phyloP scores from a whole-genome alignment of 1,284 basidiomycete species.

The Irpex lacteus region DNA sequence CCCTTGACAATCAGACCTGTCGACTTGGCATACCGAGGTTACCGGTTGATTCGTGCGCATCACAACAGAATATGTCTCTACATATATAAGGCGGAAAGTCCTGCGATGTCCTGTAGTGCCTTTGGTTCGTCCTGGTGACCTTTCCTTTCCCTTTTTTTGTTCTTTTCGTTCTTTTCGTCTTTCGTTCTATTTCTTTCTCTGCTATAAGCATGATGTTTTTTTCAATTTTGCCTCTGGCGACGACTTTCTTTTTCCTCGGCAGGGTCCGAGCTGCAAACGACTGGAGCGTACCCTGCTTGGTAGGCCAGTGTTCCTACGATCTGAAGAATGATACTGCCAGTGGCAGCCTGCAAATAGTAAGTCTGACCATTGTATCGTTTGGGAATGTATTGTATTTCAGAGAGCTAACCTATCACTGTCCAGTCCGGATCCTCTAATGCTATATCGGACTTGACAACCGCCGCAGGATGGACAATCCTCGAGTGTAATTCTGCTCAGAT shows the following conservation, averaged over 20 bases:
- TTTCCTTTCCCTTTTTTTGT: background rate
- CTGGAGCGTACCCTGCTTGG: background rate
- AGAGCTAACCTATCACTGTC: background rate
- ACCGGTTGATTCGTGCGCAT: background rate
- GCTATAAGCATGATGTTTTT: background rate
- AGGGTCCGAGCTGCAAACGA: slow-evolving; percentile 1
- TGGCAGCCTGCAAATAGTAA: background rate
- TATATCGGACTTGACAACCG: slow-evolving; percentile 51
- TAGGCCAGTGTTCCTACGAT: slow-evolving; percentile 1
- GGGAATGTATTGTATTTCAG: background rate
- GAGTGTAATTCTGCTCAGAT: slow-evolving; percentile 38
- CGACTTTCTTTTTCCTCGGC: background rate
- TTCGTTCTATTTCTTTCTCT: background rate
- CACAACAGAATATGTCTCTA: background rate
- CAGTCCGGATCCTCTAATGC: slow-evolving; percentile 33
- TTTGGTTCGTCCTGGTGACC: slow-evolving; percentile 1
- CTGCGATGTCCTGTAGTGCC: background rate
- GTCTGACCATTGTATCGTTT: background rate
- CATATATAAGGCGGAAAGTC: background rate
- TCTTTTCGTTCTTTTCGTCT: background rate
- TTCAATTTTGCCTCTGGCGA: background rate
- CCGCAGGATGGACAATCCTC: slow-evolving; percentile 52
- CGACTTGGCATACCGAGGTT: background rate
- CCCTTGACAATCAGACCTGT: background rate
- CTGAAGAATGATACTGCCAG: background rate